Conservation (phyloP, 805 yeast genomes). For the Ascoidea rubescens region DNA sequence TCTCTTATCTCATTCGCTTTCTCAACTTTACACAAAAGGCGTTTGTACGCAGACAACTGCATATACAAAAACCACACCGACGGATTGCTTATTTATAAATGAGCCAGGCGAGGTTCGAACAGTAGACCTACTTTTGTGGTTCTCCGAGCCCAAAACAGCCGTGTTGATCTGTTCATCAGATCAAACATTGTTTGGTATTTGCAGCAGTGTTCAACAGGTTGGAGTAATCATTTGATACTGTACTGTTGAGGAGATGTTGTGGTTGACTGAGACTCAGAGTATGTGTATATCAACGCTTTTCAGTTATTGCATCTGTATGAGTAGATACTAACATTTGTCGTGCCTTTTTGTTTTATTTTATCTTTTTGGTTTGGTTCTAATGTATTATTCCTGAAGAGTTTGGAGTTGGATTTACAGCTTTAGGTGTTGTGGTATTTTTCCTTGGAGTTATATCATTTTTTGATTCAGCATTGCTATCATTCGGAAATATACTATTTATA, state of each 20-base stretch:
- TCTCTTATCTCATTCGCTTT: too few species aligned
- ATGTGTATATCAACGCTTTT: not conserved
- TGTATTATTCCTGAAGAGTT: constrained; percentile 3
- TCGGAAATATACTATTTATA: constrained; percentile 71
- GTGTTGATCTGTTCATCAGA: too few species aligned
- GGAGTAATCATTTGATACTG: too few species aligned
- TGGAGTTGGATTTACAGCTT: constrained; percentile 10
- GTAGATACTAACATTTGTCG: not conserved
- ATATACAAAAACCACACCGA: too few species aligned
- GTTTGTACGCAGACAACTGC: too few species aligned
- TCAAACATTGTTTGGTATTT: too few species aligned
- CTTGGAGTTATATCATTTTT: constrained; percentile 78
- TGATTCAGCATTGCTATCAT: constrained; percentile 76
- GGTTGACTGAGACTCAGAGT: constrained; percentile 10
- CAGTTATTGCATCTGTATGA: not conserved
- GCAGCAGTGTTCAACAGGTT: too few species aligned
- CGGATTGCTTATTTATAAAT: too few species aligned
- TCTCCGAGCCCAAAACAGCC: too few species aligned
- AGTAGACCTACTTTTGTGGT: too few species aligned
- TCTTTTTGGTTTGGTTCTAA: not conserved
- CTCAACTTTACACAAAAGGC: too few species aligned
- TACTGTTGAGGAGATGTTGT: constrained; percentile 9
- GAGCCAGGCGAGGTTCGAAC: too few species aligned
- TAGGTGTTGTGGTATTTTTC: constrained; percentile 55
- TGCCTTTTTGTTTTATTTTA: not conserved